Evolutionary conservation across 441 rosid genomes (phyloP), one percentile per base, ranked within the genome.

Genomic region (Populus tomentosa): DNA sequence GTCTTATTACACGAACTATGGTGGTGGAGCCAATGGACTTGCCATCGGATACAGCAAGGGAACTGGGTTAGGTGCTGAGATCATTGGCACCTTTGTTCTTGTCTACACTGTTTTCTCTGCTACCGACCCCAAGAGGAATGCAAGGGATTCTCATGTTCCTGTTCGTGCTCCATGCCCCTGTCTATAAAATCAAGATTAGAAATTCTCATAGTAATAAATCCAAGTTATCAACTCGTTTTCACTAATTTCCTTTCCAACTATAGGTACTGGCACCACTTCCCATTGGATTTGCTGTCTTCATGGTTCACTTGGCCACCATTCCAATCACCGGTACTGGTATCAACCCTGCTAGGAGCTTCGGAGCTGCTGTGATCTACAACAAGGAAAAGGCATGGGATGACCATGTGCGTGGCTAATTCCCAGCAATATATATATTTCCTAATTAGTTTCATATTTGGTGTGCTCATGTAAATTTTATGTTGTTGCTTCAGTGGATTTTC

Each of bases 111-210:
- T 26, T 26, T 26, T 26, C 28, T 26, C 28, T 26, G 28, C 28
- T 26, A 26, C 28, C 28, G 28, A 26, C 28, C 28, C 28, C 28
- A 26, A 26, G 28, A 26, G 94, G 65, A 88, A 81, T 75, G 97
- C 97, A 0, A 89, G 97, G 65, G 97, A 92, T 84, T 92, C 94
- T 7, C 94, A 92, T 75, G 84, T 90, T 65, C 94, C 94, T 69
- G 95, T 91, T 74, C 6, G 90, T 79, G 11, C 71, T 46, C 53
- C 46, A 40, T 40, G 42, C 3, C 42, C 42, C 42, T 38, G 42
- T 38, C 42, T 38, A 40, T 40, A 1, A 46, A 46, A 46, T 46
- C 16, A 46, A 46, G 13, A 46, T 46, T 46, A 46, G 18, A 46
- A 40, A 46, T 13, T 46, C 53, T 13, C 53, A 46, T 0, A 46